Conservation (phyloP, 169 alveolate genomes). For the Miamiensis avidus region DNA sequence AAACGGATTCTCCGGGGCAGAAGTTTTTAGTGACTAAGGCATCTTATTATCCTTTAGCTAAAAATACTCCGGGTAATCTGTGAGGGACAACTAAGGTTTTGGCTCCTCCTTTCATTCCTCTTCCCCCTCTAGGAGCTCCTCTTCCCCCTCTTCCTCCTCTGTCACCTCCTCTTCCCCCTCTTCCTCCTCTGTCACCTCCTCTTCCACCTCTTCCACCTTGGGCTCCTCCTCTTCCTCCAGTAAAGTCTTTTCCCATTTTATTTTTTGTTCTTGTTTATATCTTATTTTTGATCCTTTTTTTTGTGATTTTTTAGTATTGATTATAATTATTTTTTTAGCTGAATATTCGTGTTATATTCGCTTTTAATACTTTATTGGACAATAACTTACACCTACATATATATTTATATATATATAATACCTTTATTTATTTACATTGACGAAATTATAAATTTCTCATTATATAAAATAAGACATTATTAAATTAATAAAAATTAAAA, state of each 20-base stretch:
- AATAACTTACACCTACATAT: no score
- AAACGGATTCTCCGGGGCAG: constrained; percentile 99
- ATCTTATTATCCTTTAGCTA: constrained; percentile 96
- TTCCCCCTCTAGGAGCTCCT: constrained; percentile 76
- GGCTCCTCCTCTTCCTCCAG: constrained; percentile 64
- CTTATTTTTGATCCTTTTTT: constrained; percentile 2
- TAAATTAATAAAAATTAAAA: no score
- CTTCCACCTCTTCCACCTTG: constrained; percentile 78
- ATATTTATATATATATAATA: no score
- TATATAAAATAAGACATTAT: no score
- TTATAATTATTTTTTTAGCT: constrained; percentile 4
- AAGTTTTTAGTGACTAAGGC: constrained; percentile 95
- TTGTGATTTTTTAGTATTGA: constrained; percentile 19
- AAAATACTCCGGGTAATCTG: constrained; percentile 96
- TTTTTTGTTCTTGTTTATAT: not conserved
- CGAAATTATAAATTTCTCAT: no score
- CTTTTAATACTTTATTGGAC: no score
- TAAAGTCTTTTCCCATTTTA: constrained; percentile 32
- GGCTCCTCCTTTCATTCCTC: constrained; percentile 87
- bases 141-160: constrained; percentile 63
- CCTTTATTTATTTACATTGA: no score
- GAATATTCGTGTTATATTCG: not conserved
- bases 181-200: constrained; percentile 81
- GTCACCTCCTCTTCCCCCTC: constrained; percentile 63
- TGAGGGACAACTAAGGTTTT: constrained; percentile 94